Percentiles rank a stretch among this genome's conserved stretches.
These are phyloP conservation scores for Pseudognaphalium luteoalbum DNA, from an alignment of 129 eudicot species.

Conservation along the genomic window DNA sequence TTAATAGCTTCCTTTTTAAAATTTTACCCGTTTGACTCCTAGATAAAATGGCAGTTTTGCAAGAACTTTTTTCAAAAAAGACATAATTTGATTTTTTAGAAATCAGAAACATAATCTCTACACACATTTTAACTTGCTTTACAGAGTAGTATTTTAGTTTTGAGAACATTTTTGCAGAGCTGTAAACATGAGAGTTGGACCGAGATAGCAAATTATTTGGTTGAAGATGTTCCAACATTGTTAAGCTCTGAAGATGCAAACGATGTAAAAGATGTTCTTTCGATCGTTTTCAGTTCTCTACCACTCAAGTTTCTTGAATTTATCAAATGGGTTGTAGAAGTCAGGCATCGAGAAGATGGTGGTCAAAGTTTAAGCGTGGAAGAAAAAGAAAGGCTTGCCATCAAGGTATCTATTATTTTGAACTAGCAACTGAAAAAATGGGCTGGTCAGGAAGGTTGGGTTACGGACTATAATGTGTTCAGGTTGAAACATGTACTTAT, in stretches of 20 bases:
- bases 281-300: conserved; percentile 54
- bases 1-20: too few species aligned
- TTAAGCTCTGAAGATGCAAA: conserved; percentile 45
- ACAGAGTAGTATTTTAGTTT: not conserved
- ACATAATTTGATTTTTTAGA: too few species aligned
- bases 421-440: not conserved
- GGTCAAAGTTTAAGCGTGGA: conserved; percentile 64
- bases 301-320: conserved; percentile 71
- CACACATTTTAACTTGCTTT: not conserved
- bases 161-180: conserved; percentile 44
- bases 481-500: too few species aligned
- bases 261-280: conserved; percentile 49
- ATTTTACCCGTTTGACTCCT: too few species aligned
- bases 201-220: conserved; percentile 60
- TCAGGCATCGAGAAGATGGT: conserved; percentile 66
- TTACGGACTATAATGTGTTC: too few species aligned
- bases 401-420: conserved; percentile 46
- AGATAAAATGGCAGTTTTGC: too few species aligned
- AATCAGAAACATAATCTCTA: too few species aligned
- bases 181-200: conserved; percentile 90
- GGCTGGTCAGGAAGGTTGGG: not conserved
- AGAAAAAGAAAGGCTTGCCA: conserved; percentile 60
- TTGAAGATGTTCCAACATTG: conserved; percentile 74
- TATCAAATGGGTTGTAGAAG: conserved; percentile 88
- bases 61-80: too few species aligned